Conservation (phyloP, 31 red algal species). For the Odonthalia washingtoniensis region DNA sequence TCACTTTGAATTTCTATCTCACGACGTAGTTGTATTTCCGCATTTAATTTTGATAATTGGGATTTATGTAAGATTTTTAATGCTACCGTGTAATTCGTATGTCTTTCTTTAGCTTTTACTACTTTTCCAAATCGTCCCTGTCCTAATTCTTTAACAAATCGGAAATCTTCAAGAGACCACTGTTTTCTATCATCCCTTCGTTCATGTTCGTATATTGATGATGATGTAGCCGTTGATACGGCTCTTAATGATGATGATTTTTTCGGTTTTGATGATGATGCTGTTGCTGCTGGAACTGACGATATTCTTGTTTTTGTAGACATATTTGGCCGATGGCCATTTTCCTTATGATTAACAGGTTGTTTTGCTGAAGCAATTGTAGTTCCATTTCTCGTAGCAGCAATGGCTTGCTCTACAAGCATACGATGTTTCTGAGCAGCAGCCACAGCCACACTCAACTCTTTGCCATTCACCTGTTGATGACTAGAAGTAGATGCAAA, state of each 20-base stretch:
- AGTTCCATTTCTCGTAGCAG: too few relatives aligned
- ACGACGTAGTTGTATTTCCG: slow-evolving; percentile 90
- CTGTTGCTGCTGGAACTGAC: background rate
- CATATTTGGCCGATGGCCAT: background rate
- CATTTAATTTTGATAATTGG: slow-evolving; percentile 66
- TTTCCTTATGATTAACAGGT: background rate
- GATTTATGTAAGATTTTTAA: slow-evolving; percentile 94
- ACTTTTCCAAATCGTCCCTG: slow-evolving; percentile 97
- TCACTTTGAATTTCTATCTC: slow-evolving; percentile 99
- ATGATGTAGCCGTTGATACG: too few relatives aligned
- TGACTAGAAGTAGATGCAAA: too few relatives aligned
- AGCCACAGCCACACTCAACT: too few relatives aligned
- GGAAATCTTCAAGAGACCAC: slow-evolving; percentile 94
- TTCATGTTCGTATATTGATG: background rate
- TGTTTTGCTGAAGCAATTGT: background rate
- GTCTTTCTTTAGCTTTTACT: slow-evolving; percentile 83
- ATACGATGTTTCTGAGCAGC: too few relatives aligned
- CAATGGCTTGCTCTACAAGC: too few relatives aligned
- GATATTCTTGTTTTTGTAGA: background rate
- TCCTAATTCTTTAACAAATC: slow-evolving; percentile 86
- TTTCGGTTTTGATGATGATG: background rate
- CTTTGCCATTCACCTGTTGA: too few relatives aligned
- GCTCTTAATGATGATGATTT: too few relatives aligned
- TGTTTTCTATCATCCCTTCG: slow-evolving; percentile 19
- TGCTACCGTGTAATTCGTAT: slow-evolving; percentile 87